Evolutionary conservation across 2,329 filamentous ascomycete genomes (phyloP).

Genomic region (Myriosclerotinia scirpicola): DNA sequence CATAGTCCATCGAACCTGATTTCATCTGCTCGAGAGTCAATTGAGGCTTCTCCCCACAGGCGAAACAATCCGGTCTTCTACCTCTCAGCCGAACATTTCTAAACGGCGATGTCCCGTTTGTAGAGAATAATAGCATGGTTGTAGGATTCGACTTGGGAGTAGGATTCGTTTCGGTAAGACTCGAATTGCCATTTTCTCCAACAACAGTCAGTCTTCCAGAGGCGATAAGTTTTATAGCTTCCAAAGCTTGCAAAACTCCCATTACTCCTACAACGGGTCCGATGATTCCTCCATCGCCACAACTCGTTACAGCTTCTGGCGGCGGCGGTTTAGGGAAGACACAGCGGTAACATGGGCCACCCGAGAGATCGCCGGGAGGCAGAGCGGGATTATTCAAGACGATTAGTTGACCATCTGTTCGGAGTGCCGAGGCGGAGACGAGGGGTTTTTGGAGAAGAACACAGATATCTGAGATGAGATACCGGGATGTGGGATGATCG

Average conservation of each 20-base stretch:
- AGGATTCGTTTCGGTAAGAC: conserved; percentile 12
- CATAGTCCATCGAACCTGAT: conserved; percentile 74
- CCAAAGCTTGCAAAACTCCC: conserved; percentile 88
- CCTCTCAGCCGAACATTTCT: conserved; percentile 72
- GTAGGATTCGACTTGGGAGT: conserved; percentile 28
- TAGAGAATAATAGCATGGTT: conserved; percentile 51
- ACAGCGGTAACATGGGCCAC: conserved; percentile 90
- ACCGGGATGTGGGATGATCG: conserved; percentile 87
- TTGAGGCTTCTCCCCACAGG: conserved; percentile 65
- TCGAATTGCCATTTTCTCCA: conserved; percentile 30
- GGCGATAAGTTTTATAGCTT: conserved; percentile 81
- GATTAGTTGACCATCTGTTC: conserved; percentile 86
- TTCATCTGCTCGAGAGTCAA: conserved; percentile 63
- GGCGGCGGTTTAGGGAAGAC: conserved; percentile 88
- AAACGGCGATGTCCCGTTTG: conserved; percentile 58
- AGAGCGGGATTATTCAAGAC: conserved; percentile 79
- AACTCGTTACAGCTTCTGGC: conserved; percentile 76
- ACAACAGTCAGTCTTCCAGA: conserved; percentile 31
- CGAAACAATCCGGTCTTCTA: conserved; percentile 68
- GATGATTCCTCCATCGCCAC: conserved; percentile 88
- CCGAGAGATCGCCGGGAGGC: conserved; percentile 54
- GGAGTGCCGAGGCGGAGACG: conserved; percentile 84
- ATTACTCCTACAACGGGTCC: conserved; percentile 91
- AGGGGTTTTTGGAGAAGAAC: conserved; percentile 77
- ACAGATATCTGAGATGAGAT: conserved; percentile 88